Base-by-base conservation (phyloP, 2,329 filamentous ascomycete genomes). In the Albophoma yamanashiensis region DNA sequence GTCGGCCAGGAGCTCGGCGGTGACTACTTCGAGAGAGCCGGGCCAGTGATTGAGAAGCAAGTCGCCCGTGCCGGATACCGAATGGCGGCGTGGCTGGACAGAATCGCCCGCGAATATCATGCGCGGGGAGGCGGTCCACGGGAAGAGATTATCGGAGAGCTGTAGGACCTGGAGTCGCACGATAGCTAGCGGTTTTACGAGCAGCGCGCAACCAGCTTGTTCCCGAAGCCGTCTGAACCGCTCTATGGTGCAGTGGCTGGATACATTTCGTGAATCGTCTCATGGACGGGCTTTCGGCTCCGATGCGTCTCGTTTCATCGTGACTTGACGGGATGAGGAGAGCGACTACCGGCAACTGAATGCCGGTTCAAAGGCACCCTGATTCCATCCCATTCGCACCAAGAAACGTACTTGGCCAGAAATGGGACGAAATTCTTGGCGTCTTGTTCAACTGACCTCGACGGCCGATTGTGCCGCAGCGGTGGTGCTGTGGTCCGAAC, bases 11-110 rank as follows among this genome's bases (percentile, higher is more conserved):
- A 89, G 67, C 75, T 89, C 31, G 79, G 79, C 36, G 82, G 82
- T 0, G 78, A 80, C 40, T 90, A 90, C 71, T 89, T 84, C 67
- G 77, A 84, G 39, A 79, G 77, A 39, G 86, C 85, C 2, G 82
- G 81, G n/a, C 83, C 81, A 25, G 81, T 86, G 60, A 77, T 90
- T 55, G 84, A 90, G 71, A 69, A 82, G 61, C 83, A 88, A 69
- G 78, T 91, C 62, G 88, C 87, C 9, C 83, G 82, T 64, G 88
- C 85, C 4, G 88, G 88, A 14, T 88, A 84, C 70, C 80, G 88
- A 56, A 78, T 91, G 69, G 88, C 83, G 2, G 80, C 80, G 25
- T 89, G 85, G 84, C 73, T 89, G 62, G 86, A 89, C 67, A 73
- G 79, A 65, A 85, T 89, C 66, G 83, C 77, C 11, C 72, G 77